These are phyloP conservation scores for Salvia hispanica DNA, from an alignment of 257 asterid species.

Conservation along the genomic window DNA sequence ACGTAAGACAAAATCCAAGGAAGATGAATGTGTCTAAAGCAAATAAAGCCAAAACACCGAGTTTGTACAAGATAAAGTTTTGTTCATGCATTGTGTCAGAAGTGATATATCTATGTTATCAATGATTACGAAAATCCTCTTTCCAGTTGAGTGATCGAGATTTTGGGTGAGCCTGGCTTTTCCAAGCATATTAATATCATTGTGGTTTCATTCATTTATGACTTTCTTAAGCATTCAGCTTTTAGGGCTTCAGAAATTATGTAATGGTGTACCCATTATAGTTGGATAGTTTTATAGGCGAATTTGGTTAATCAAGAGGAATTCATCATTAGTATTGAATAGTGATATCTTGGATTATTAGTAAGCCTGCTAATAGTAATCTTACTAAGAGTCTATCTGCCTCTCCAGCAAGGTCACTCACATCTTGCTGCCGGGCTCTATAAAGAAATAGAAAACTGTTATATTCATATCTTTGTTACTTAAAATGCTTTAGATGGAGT, in stretches of 20 bases:
- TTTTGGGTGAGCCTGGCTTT: constrained; percentile 1
- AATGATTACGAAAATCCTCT: neutral
- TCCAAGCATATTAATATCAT: neutral
- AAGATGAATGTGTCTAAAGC: constrained; percentile 9
- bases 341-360: neutral
- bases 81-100: constrained; percentile 7
- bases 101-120: neutral
- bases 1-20: neutral
- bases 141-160: neutral
- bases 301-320: neutral
- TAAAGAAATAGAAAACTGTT: neutral
- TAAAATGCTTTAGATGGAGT: neutral
- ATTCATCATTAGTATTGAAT: neutral
- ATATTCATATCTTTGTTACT: neutral
- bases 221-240: constrained; percentile 6
- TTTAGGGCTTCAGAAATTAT: neutral
- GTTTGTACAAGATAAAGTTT: constrained; percentile 6
- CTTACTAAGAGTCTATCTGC: neutral
- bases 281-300: neutral
- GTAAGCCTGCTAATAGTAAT: neutral
- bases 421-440: no score
- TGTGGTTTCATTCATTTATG: neutral
- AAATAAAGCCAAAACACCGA: neutral
- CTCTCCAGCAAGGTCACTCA: no score
- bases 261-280: neutral